These are phyloP conservation scores for Penicillium sp. DNA, from an alignment of 2,329 filamentous ascomycete genomes.

Conservation along the genomic window DNA sequence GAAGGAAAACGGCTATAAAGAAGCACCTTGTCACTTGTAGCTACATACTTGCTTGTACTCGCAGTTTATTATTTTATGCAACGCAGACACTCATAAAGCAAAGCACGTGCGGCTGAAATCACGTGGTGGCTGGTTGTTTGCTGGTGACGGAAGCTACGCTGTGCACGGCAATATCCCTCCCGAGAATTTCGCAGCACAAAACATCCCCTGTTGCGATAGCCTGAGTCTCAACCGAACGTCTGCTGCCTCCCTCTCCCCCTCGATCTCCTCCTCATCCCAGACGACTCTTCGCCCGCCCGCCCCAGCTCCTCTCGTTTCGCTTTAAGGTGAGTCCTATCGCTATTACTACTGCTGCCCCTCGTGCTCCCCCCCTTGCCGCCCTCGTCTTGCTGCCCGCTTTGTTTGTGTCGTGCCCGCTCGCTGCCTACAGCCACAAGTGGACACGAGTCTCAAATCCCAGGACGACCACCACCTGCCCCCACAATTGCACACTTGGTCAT, in stretches of 20 bases:
- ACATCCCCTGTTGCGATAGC: slow-evolving; percentile 11
- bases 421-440: slow-evolving; percentile 10
- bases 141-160: slow-evolving; percentile 38
- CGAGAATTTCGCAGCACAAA: slow-evolving; percentile 26
- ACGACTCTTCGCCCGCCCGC: not conserved
- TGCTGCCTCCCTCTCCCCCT: slow-evolving; percentile 13
- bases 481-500: slow-evolving; percentile 9
- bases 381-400: slow-evolving; percentile 2
- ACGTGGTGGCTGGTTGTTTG: slow-evolving; percentile 5
- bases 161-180: slow-evolving; percentile 30
- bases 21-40: not conserved
- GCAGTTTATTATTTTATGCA: not conserved
- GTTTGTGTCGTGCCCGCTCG: not conserved
- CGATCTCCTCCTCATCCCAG: slow-evolving; percentile 14
- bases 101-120: slow-evolving; percentile 11
- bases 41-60: no score
- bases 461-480: slow-evolving; percentile 11
- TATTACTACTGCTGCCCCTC: not conserved
- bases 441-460: slow-evolving; percentile 8
- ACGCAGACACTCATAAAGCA: no score
- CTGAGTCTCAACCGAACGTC: slow-evolving; percentile 17
- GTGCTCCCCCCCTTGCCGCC: not conserved
- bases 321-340: slow-evolving; percentile 9
- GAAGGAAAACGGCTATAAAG: no score
- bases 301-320: slow-evolving; percentile 2